Evolutionary conservation across 345 rosid genomes (phyloP).

Genomic region (Ceriops tagal): DNA sequence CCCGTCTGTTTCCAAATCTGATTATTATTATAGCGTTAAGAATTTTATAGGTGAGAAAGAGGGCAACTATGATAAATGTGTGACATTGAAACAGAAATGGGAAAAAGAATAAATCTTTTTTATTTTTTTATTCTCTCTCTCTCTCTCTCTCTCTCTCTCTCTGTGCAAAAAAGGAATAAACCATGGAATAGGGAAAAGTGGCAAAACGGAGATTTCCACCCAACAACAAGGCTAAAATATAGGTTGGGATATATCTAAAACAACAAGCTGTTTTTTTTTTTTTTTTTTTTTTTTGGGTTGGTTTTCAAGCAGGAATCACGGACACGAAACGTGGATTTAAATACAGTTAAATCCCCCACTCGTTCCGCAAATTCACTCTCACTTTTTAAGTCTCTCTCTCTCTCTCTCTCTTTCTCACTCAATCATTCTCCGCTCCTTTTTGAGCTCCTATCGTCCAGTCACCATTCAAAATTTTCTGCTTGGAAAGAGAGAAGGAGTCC

Average conservation of each 20-base stretch:
- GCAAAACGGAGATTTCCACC: conserved; percentile 10
- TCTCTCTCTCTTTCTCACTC: conserved; percentile 24
- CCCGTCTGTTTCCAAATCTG: too few species aligned
- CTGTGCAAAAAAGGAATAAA: not conserved
- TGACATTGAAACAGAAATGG: too few species aligned
- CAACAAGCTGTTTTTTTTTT: too few species aligned
- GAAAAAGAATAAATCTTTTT: too few species aligned
- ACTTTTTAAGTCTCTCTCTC: not conserved
- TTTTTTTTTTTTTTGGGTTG: not conserved
- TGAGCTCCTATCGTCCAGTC: not conserved
- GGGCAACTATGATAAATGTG: too few species aligned
- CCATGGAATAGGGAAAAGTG: not conserved
- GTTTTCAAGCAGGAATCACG: conserved; percentile 11
- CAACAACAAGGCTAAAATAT: not conserved
- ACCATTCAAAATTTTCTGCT: not conserved
- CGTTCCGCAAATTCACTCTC: not conserved
- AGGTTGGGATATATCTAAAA: not conserved
- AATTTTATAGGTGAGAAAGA: too few species aligned
- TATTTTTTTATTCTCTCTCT: too few species aligned
- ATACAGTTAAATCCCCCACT: conserved; percentile 29
- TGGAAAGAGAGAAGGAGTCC: not conserved
- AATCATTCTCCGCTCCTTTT: conserved; percentile 23
- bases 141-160: too few species aligned
- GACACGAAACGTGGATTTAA: conserved; percentile 44
- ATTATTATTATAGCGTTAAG: too few species aligned